Percentiles rank a stretch among this genome's conserved stretches.
These are phyloP conservation scores for Spathaspora girioi DNA, from an alignment of 805 yeast genomes.

Conservation along the genomic window DNA sequence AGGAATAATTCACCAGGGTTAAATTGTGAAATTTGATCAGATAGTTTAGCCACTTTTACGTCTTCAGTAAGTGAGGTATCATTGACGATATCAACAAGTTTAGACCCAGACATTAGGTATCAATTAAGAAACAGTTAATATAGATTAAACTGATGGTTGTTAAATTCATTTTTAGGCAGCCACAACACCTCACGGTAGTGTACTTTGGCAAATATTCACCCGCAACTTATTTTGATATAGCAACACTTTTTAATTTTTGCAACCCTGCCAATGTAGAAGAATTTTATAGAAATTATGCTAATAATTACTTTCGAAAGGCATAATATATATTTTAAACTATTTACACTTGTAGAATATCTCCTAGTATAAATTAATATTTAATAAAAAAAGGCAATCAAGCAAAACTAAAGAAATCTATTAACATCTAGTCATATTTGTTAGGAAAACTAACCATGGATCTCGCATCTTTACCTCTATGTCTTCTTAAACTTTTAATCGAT, in stretches of 20 bases:
- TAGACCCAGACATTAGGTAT: not conserved
- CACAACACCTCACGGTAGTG: not conserved
- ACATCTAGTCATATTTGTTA: no score
- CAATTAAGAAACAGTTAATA: not conserved
- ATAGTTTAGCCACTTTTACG: not conserved
- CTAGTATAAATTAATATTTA: no score
- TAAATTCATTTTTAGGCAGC: not conserved
- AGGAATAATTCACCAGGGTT: not conserved
- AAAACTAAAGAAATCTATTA: no score
- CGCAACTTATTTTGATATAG: not conserved
- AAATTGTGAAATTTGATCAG: not conserved
- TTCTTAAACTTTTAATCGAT: no score
- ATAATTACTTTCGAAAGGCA: no score
- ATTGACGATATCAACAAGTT: not conserved
- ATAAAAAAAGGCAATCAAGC: no score
- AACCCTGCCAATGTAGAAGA: not conserved
- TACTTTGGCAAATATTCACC: not conserved
- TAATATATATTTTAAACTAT: no score
- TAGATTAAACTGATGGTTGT: not conserved
- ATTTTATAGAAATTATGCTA: no score
- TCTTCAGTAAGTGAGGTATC: conserved; percentile 1
- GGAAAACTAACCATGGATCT: no score
- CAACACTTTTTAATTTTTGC: not conserved
- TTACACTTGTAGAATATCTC: no score
- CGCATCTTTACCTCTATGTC: no score